Conservation (phyloP, 306 rosid genomes). For the Inga oerstediana region DNA sequence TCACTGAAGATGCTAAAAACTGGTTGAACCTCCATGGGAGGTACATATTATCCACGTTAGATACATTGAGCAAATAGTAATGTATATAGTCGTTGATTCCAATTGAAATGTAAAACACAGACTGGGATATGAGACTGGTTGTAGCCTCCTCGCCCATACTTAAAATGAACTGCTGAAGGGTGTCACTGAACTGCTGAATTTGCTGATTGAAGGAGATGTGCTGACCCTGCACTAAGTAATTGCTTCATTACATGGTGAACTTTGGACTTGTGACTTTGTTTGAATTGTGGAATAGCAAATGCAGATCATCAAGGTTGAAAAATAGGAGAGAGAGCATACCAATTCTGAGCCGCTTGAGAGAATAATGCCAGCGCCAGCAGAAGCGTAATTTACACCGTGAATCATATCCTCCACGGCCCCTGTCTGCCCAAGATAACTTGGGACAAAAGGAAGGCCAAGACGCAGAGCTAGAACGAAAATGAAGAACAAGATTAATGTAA, state of each 20-base stretch:
- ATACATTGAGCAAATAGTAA: slow-evolving; percentile 71
- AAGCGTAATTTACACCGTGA: slow-evolving; percentile 82
- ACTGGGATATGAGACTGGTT: slow-evolving; percentile 49
- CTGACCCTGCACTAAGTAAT: slow-evolving; percentile 65
- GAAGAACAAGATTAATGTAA: background rate
- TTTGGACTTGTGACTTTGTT: background rate
- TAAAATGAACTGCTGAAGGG: slow-evolving; percentile 64
- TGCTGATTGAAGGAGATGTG: slow-evolving; percentile 79
- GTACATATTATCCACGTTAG: slow-evolving; percentile 69
- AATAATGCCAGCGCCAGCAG: slow-evolving; percentile 94
- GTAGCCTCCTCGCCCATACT: slow-evolving; percentile 74
- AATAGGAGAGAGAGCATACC: slow-evolving; percentile 43
- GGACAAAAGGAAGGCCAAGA: slow-evolving; percentile 88
- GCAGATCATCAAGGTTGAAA: background rate
- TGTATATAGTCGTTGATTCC: slow-evolving; percentile 95
- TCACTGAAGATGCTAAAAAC: slow-evolving; percentile 66
- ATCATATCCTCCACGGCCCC: slow-evolving; percentile 68
- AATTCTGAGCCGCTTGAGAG: slow-evolving; percentile 85
- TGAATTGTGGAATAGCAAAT: background rate
- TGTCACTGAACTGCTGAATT: slow-evolving; percentile 84
- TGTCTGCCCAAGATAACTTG: slow-evolving; percentile 77
- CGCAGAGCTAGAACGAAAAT: slow-evolving; percentile 53
- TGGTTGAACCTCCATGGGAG: slow-evolving; percentile 80
- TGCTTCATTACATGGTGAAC: background rate
- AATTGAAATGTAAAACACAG: slow-evolving; percentile 74